Evolutionary conservation across 805 yeast genomes (phyloP).

Genomic region (Lipomyces chichibuensis): DNA sequence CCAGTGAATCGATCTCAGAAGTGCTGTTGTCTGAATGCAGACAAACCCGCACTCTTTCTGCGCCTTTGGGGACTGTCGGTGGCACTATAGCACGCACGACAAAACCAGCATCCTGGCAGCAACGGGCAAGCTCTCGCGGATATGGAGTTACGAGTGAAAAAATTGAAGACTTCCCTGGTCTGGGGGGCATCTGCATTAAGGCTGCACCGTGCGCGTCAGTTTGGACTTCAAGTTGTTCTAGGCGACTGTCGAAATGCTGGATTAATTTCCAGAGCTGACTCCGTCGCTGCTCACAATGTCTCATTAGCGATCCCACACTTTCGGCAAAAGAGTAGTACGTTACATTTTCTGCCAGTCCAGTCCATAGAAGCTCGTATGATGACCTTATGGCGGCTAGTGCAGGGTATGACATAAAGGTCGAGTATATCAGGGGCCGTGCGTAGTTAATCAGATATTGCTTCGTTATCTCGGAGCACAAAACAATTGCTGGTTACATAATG

Average conservation of each 20-base stretch:
- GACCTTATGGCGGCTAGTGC: constrained; percentile 34
- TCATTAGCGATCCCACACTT: neutral
- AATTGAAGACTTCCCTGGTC: constrained; percentile 18
- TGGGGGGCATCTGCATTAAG: constrained; percentile 4
- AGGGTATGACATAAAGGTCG: constrained; percentile 34
- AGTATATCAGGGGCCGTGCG: constrained; percentile 38
- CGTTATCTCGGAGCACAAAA: constrained; percentile 27
- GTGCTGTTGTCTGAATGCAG: constrained; percentile 35
- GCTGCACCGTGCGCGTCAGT: neutral
- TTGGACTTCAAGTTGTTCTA: neutral
- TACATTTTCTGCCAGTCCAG: constrained; percentile 1
- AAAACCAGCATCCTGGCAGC: constrained; percentile 35
- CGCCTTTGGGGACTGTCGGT: constrained; percentile 39
- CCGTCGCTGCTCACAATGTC: neutral
- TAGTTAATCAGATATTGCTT: constrained; percentile 36
- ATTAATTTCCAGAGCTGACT: constrained; percentile 10
- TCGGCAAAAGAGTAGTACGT: neutral
- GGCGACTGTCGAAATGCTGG: constrained; percentile 1
- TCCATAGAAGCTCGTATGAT: constrained; percentile 27
- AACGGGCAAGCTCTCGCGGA: constrained; percentile 34
- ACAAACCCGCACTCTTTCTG: constrained; percentile 38
- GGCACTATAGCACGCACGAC: constrained; percentile 38
- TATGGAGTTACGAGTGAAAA: constrained; percentile 25
- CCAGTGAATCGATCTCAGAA: constrained; percentile 5
- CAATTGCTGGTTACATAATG: constrained; percentile 16